Percentiles rank a stretch among this genome's conserved stretches.
Evolutionary conservation across 257 asterid species (phyloP).

Genomic region (Agastache rugosa): DNA sequence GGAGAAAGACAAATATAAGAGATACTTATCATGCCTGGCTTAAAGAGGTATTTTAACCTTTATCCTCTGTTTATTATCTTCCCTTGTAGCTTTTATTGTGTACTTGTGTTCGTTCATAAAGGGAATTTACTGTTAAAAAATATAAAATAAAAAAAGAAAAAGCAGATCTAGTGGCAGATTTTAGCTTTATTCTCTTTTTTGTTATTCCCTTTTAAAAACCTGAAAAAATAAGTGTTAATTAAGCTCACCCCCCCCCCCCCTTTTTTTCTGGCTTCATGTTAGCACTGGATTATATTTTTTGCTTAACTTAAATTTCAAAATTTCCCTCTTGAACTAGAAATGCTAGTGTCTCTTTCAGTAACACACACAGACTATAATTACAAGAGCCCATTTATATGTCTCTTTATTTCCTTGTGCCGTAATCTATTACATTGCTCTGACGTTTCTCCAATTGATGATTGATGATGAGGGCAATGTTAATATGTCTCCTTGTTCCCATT

Average conservation of each 20-base stretch:
- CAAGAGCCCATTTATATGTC: neutral
- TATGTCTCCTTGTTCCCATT: neutral
- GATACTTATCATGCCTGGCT: conserved; percentile 94
- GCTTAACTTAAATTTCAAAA: neutral
- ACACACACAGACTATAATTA: neutral
- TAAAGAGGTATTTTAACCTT: conserved; percentile 66
- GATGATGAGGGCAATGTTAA: conserved; percentile 9
- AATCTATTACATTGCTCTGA: conserved; percentile 14
- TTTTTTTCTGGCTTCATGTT: neutral
- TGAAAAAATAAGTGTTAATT: neutral
- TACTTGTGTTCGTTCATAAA: conserved; percentile 1
- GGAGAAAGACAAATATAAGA: conserved; percentile 82
- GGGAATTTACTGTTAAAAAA: neutral
- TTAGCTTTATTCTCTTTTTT: neutral
- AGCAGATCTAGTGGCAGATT: neutral
- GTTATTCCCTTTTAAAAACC: neutral
- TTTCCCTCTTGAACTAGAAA: conserved; percentile 6
- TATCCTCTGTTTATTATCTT: conserved; percentile 8
- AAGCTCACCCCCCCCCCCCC: too few species aligned
- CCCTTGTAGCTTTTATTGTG: neutral
- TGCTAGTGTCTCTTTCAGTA: neutral
- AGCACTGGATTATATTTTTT: neutral
- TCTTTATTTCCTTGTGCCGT: conserved; percentile 1
- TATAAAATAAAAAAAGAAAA: conserved; percentile 1
- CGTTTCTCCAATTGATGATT: neutral